Conservation (phyloP, 345 rosid genomes). For the Populus deltoides region DNA sequence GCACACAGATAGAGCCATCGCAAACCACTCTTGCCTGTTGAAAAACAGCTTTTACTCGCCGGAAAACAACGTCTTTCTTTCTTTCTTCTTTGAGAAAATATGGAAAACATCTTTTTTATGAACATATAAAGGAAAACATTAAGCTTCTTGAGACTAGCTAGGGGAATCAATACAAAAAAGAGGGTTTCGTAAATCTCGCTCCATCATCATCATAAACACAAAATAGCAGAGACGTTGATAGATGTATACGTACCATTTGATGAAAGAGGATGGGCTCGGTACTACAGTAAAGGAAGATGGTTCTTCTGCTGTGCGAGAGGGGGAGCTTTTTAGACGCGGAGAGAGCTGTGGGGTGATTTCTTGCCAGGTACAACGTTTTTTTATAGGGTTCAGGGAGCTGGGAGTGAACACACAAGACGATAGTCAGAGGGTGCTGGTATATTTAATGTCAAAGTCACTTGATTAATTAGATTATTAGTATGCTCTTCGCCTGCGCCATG, state of each 20-base stretch:
- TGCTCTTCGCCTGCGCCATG: too few species aligned
- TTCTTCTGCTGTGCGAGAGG: background rate
- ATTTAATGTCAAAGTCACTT: background rate
- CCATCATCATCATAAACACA: background rate
- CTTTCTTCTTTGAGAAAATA: background rate
- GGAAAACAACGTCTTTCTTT: background rate
- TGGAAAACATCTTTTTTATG: background rate
- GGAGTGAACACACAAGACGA: background rate
- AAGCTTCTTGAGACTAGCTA: background rate
- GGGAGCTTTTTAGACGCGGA: background rate
- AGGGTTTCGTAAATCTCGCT: background rate
- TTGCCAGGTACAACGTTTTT: background rate
- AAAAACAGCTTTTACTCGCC: background rate
- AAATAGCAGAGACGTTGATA: background rate
- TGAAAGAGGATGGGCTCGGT: background rate
- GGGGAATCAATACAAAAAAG: background rate
- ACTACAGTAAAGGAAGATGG: background rate
- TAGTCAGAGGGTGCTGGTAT: background rate
- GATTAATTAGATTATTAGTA: background rate
- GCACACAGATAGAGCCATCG: background rate
- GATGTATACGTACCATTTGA: conserved; percentile 1
- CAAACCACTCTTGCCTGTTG: background rate
- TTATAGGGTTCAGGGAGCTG: background rate
- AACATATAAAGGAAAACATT: background rate
- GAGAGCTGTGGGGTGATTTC: background rate